These are phyloP conservation scores for Aureobasidium sp. DNA, from an alignment of 2,329 filamentous ascomycete species.

Conservation along the genomic window DNA sequence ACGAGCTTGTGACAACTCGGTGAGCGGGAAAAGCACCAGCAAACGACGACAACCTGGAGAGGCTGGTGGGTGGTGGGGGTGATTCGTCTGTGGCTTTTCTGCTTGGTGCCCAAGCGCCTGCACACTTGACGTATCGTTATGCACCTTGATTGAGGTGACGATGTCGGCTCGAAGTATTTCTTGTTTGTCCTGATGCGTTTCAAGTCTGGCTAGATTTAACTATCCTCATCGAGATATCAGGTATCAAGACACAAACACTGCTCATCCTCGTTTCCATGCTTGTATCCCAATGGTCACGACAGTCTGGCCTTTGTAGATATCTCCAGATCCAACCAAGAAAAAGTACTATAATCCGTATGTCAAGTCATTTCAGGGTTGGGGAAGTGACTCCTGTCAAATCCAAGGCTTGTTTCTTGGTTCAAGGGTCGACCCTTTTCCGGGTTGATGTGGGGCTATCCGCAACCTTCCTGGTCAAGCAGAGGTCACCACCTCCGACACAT, in stretches of 20 bases:
- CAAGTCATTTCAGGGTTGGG: too few relatives aligned
- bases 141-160: neutral
- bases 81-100: constrained; percentile 11
- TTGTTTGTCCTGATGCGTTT: neutral
- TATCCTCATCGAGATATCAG: neutral
- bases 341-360: too few relatives aligned
- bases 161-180: neutral
- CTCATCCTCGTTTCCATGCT: too few relatives aligned
- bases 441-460: constrained; percentile 7
- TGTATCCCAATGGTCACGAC: too few relatives aligned
- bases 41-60: constrained; percentile 1
- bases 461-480: constrained; percentile 12
- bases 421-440: constrained; percentile 12
- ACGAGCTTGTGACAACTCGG: neutral
- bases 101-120: constrained; percentile 15
- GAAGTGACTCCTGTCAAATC: constrained; percentile 1
- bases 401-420: constrained; percentile 11
- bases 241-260: too few relatives aligned
- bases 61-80: constrained; percentile 13
- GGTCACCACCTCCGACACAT: neutral
- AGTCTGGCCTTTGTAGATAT: too few relatives aligned
- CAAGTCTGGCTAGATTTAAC: too few relatives aligned
- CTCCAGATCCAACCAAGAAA: too few relatives aligned
- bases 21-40: neutral
- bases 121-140: constrained; percentile 13